Percentiles rank a stretch among this genome's conserved stretches.
Evolutionary conservation across 1,284 basidiomycete genomes (phyloP).

Genomic region (Ganoderma resinaceum): DNA sequence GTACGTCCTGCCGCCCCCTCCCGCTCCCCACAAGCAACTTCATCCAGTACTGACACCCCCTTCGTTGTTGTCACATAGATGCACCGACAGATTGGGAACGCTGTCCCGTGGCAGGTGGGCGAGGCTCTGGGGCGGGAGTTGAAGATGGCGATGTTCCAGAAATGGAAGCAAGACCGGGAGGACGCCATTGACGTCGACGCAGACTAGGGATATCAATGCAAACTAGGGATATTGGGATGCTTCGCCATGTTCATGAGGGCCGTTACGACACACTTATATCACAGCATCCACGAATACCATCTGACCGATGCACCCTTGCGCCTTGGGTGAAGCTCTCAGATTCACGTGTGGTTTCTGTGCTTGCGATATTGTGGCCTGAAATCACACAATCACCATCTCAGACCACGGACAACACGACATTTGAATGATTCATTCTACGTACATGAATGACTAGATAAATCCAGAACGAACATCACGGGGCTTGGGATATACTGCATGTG

Average conservation of each 20-base stretch:
- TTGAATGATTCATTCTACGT: too few relatives aligned
- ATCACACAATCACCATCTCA: too few relatives aligned
- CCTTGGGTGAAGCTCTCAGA: too few relatives aligned
- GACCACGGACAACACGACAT: too few relatives aligned
- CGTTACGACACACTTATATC: too few relatives aligned
- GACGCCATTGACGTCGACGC: conserved; percentile 38
- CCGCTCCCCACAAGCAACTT: not conserved
- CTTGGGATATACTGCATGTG: too few relatives aligned
- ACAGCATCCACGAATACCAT: not conserved
- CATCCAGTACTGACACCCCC: not conserved
- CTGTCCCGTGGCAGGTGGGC: conserved; percentile 70
- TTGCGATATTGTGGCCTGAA: too few relatives aligned
- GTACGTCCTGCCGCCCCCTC: conserved; percentile 54
- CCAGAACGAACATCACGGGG: too few relatives aligned
- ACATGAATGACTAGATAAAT: too few relatives aligned
- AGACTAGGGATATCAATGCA: conserved; percentile 20
- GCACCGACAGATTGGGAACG: conserved; percentile 81
- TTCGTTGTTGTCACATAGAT: conserved; percentile 51
- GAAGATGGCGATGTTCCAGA: conserved; percentile 52
- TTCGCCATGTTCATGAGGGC: not conserved
- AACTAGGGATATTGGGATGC: not conserved
- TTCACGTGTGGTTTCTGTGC: too few relatives aligned
- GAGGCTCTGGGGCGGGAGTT: conserved; percentile 70
- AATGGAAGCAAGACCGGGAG: conserved; percentile 51
- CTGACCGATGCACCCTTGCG: too few relatives aligned